A percentile compares a stretch with the other conserved stretches of the same genome.
Conservation (phyloP, 176 grass and related monocot species). For the Puccinellia tenuiflora region DNA sequence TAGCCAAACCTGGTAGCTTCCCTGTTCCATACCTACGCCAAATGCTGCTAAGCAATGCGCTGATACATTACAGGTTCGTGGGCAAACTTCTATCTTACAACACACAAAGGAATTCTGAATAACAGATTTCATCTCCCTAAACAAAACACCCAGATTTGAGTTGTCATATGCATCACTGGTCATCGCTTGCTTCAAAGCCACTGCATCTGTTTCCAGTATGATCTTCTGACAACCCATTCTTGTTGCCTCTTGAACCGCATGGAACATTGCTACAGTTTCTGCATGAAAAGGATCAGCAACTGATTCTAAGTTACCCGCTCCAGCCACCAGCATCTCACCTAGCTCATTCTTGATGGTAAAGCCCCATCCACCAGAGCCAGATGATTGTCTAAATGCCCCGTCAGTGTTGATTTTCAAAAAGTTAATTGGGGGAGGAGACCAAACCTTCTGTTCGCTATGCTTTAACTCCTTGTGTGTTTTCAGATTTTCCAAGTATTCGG, state of each 20-base stretch:
- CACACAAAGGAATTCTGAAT: no score
- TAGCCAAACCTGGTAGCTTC: no score
- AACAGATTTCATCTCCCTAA: no score
- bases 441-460: neutral
- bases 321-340: neutral
- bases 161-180: no score
- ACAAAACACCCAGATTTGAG: no score
- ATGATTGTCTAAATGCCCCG: neutral
- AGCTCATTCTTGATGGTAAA: neutral
- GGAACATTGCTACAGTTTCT: neutral
- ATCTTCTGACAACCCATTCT: neutral
- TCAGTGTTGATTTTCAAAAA: neutral
- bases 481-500: neutral
- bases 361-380: neutral
- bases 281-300: neutral
- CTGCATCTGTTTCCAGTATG: neutral
- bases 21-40: no score
- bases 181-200: no score
- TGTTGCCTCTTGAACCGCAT: neutral
- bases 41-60: no score
- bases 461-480: no score
- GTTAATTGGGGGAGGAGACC: no score
- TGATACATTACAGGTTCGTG: no score
- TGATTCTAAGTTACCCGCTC: neutral
- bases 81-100: no score